A percentile compares a stretch with the other conserved stretches of the same genome.
phyloP scores from a whole-genome alignment of 1,284 basidiomycete genomes.

The Ceratobasidium sp. region DNA sequence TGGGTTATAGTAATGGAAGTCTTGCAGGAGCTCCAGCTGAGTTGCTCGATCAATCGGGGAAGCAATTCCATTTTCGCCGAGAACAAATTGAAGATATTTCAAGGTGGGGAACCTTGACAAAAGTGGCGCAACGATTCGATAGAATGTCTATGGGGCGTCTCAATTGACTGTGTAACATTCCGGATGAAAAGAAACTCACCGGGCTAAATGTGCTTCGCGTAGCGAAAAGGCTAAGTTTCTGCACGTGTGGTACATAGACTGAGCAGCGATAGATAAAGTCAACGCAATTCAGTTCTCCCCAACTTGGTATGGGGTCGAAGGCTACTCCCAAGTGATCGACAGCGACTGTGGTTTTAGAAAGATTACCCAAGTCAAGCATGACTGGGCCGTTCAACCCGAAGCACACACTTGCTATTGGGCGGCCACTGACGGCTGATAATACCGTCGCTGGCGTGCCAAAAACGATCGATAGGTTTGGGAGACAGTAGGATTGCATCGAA shows the following conservation, averaged over 20 bases:
- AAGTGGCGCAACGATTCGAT: conserved; percentile 9
- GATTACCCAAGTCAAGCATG: conserved; percentile 14
- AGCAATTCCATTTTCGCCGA: conserved; percentile 3
- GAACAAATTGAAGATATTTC: conserved; percentile 33
- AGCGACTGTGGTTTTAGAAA: conserved; percentile 18
- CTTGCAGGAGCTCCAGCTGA: conserved; percentile 21
- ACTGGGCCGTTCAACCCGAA: conserved; percentile 31
- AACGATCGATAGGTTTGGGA: conserved; percentile 26
- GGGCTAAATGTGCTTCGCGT: conserved; percentile 31
- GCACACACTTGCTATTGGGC: conserved; percentile 23
- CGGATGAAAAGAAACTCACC: conserved; percentile 22
- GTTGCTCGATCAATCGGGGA: background rate
- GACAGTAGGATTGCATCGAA: conserved; percentile 1
- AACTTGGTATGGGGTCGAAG: conserved; percentile 13
- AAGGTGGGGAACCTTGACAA: conserved; percentile 9
- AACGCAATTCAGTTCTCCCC: conserved; percentile 14
- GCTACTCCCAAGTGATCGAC: conserved; percentile 34
- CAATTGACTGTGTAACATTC: background rate
- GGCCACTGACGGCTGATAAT: conserved; percentile 18
- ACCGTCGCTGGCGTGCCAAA: conserved; percentile 30
- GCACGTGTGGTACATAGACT: background rate
- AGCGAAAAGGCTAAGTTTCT: conserved; percentile 34
- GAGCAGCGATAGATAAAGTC: conserved; percentile 30
- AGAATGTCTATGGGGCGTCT: conserved; percentile 5
- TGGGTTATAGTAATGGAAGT: conserved; percentile 5